A percentile compares a stretch with the other conserved stretches of the same genome.
These are phyloP conservation scores for Tetragonia tetragonoides DNA, from an alignment of 148 eudicot genomes.

Conservation along the genomic window DNA sequence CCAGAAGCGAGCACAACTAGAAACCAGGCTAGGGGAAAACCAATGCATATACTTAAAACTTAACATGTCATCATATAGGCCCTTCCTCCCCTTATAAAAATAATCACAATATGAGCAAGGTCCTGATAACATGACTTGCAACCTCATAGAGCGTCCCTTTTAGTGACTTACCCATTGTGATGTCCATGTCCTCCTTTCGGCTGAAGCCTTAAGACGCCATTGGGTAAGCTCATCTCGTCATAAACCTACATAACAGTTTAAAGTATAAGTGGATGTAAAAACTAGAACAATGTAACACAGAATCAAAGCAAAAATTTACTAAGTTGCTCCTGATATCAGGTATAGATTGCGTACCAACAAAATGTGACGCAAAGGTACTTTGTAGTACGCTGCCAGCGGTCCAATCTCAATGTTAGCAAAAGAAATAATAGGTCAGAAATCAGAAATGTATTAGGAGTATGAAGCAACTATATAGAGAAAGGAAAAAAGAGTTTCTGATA, in stretches of 20 bases:
- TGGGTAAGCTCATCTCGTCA: conserved; percentile 97
- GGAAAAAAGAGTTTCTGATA: neutral
- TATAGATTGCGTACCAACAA: conserved; percentile 52
- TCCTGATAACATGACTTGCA: neutral
- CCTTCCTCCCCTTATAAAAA: neutral
- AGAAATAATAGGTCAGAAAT: conserved; percentile 10
- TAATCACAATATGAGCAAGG: neutral
- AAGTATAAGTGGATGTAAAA: neutral
- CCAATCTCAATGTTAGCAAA: conserved; percentile 55
- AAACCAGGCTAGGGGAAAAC: too few species aligned
- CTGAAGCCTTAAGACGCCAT: conserved; percentile 92
- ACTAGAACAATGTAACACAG: neutral
- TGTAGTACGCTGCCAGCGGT: conserved; percentile 92
- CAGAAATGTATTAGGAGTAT: neutral
- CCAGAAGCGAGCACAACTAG: neutral
- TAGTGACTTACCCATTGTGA: conserved; percentile 76
- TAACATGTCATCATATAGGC: neutral
- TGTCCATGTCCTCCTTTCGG: conserved; percentile 96
- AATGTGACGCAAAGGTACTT: conserved; percentile 86
- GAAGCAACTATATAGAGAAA: neutral
- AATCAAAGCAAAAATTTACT: neutral
- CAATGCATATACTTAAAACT: neutral
- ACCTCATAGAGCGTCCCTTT: neutral
- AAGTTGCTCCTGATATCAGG: neutral
- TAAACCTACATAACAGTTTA: conserved; percentile 47